These are phyloP conservation scores for Tubosaeta sp. DNA, from an alignment of 768 basidiomycete genomes.

Conservation along the genomic window DNA sequence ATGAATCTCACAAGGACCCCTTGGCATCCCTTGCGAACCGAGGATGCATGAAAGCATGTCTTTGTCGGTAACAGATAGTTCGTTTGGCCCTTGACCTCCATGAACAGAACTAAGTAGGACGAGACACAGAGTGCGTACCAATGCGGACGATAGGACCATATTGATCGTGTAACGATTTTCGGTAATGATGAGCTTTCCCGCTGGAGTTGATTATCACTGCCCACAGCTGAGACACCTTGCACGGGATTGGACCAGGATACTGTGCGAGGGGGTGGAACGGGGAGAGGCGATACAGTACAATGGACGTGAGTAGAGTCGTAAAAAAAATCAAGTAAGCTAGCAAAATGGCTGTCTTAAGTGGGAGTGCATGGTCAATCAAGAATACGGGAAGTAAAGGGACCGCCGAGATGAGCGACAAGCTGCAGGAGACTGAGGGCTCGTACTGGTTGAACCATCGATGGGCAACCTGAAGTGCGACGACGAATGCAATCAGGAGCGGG, in stretches of 20 bases:
- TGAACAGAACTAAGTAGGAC: conserved; percentile 5
- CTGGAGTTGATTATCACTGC: conserved; percentile 15
- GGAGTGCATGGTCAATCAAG: conserved; percentile 5
- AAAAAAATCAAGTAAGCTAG: conserved; percentile 17
- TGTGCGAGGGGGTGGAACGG: conserved; percentile 36
- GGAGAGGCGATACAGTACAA: conserved; percentile 35
- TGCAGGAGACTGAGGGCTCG: conserved; percentile 16
- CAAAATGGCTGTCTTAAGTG: conserved; percentile 8
- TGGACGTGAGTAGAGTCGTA: conserved; percentile 22
- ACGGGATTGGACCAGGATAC: conserved; percentile 33
- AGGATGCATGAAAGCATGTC: conserved; percentile 20
- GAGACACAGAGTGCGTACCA: conserved; percentile 18
- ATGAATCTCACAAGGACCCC: conserved; percentile 25
- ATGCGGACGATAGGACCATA: conserved; percentile 34
- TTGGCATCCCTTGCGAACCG: conserved; percentile 28
- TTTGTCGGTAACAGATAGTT: conserved; percentile 30
- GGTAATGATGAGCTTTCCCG: conserved; percentile 17
- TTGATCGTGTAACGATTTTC: conserved; percentile 21
- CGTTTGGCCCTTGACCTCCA: conserved; percentile 33
- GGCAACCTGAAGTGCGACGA: conserved; percentile 3
- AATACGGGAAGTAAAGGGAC: conserved; percentile 13
- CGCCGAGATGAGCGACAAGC: conserved; percentile 7
- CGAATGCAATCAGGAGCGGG: background rate
- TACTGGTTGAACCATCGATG: conserved; percentile 17
- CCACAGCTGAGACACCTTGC: conserved; percentile 32